phyloP scores from a whole-genome alignment of 2,329 filamentous ascomycete species.

The Calonectria hawksworthii region DNA sequence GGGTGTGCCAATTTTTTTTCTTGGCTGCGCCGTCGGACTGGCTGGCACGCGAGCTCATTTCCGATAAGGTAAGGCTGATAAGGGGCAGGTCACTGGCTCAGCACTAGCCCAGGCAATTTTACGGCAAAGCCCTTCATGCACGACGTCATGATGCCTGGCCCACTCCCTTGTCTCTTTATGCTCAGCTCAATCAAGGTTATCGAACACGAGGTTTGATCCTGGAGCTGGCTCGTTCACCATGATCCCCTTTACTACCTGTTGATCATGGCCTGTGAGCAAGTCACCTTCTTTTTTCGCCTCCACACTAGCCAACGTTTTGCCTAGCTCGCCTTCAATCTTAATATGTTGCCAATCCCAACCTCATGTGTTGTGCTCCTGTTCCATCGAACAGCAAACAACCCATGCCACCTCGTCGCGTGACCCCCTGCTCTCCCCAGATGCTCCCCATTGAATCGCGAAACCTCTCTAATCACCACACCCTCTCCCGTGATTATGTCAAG shows the following conservation, averaged over 20 bases:
- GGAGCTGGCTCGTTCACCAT: background rate
- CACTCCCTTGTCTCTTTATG: background rate
- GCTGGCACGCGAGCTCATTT: constrained; percentile 8
- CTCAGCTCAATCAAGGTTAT: background rate
- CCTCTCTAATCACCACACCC: background rate
- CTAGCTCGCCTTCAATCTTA: background rate
- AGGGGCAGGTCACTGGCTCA: background rate
- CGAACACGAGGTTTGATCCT: background rate
- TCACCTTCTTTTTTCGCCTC: background rate
- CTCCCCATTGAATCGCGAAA: background rate
- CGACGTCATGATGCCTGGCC: constrained; percentile 11
- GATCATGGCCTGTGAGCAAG: constrained; percentile 1
- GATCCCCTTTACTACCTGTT: background rate
- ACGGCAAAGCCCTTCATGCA: background rate
- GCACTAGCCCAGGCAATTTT: constrained; percentile 1
- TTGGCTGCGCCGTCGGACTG: background rate
- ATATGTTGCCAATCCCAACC: background rate
- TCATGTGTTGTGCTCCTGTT: background rate
- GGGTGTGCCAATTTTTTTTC: background rate
- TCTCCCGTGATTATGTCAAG: background rate
- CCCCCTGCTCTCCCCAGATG: background rate
- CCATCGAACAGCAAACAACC: background rate
- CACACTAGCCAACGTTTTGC: background rate
- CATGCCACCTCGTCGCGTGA: constrained; percentile 1
- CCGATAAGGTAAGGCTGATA: constrained; percentile 21